Evolutionary conservation across 257 asterid species (phyloP), one percentile per base, ranked within the genome.

Genomic region (Euphrasia confusa): DNA sequence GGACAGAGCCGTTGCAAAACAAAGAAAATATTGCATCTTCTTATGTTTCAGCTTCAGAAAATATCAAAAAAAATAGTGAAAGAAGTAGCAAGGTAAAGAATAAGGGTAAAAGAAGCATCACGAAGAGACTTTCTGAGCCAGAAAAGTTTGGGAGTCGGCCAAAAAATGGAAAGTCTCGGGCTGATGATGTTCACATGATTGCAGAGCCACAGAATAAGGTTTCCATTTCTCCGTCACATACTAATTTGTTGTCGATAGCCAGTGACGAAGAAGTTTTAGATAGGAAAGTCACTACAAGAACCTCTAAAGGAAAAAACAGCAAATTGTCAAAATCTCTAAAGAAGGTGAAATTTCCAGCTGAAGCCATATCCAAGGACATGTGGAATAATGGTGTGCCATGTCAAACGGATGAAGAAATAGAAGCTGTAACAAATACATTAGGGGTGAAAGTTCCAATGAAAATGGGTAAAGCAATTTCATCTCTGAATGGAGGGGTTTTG

Each of bases 311-410:
- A 35, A 65, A 33, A 28, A 70, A 30, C 13, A 15, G 50, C 61
- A 62, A 28, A 69, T 40, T 54, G 50, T 37, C 71, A 66, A 74
- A 65, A 37, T 69, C 70, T 54, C 6, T 37, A 61, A 90, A 76
- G 75, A 83, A 70, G 63, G 90, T 78, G 72, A 78, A 62, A 53
- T 77, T 85, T 66, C 74, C 78, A 53, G 66, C 70, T 45, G 80
- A 77, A 68, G 68, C 54, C 60, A 59, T 15, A 30, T 37, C 71
- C 61, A 66, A 66, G 68, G 71, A 52, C 60, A 70, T 33, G 24
- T 7, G 39, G 67, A 64, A 48, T 64, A 64, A 48, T 64, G 64
- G 58, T 65, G 15, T 12, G 67, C 30, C 71, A 65, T 47, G 56
- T 63, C 69, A 59, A 70, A 15, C 58, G 7, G 37, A 24, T 62